Evolutionary conservation across 805 yeast species (phyloP).

Genomic region (Hanseniaspora occidentalis): DNA sequence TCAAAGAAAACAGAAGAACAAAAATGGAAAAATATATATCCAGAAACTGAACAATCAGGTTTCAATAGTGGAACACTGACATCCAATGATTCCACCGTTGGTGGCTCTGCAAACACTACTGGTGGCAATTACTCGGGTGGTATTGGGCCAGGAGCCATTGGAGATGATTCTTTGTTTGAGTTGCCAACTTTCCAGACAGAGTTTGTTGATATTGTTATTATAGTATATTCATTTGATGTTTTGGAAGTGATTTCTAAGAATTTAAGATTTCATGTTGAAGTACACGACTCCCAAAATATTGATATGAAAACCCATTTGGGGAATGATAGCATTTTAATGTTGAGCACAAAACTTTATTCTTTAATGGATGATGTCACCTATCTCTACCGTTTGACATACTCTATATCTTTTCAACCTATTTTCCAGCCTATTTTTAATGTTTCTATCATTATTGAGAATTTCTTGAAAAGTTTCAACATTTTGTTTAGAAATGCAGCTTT

Average conservation of each 20-base stretch:
- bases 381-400: slow-evolving; percentile 1
- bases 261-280: slow-evolving; percentile 9
- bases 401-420: slow-evolving; percentile 6
- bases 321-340: not conserved
- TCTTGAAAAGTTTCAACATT: slow-evolving; percentile 2
- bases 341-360: not conserved
- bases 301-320: not conserved
- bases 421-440: slow-evolving; percentile 1
- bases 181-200: slow-evolving; percentile 30
- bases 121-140: not conserved
- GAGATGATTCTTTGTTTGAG: slow-evolving; percentile 4
- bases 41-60: slow-evolving; percentile 1
- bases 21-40: slow-evolving; percentile 1
- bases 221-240: slow-evolving; percentile 42
- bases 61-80: not conserved
- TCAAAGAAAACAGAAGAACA: not conserved
- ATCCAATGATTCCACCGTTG: not conserved
- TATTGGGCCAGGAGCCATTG: not conserved
- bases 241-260: slow-evolving; percentile 33
- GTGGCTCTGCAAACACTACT: not conserved
- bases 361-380: not conserved
- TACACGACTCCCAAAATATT: not conserved
- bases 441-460: not conserved
- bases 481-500: too few relatives aligned
- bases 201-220: slow-evolving; percentile 36